Evolutionary conservation across 306 rosid genomes (phyloP), one percentile per base, ranked within the genome.

Genomic region (Lathyrus tuberosus): DNA sequence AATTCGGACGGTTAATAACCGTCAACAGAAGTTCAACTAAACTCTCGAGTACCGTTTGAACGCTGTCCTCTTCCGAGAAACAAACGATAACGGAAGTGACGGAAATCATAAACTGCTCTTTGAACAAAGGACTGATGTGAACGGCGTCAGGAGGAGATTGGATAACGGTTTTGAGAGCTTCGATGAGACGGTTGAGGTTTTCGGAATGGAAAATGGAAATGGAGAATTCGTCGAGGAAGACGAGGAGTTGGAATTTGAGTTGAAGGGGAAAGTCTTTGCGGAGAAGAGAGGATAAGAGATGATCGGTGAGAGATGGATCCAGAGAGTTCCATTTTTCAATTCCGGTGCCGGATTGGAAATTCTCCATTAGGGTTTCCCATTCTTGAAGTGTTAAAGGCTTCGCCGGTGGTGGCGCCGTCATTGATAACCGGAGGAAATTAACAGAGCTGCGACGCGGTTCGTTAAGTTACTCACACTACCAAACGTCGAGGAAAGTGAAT

Each of bases 201-300:
- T 22, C 42, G 59, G 60, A 53, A 5, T 66, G 14, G 77, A 85
- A 84, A 20, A 83, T 72, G 2, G 84, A 71, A 40, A 67, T 76
- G 51, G 90, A 81, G 71, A 88, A 94, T 56, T 94, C 96, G 8
- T 94, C 97, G 70, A 94, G 84, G 86, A 94, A 94, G 47, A 86
- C 53, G 44, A 94, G 77, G 75, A 90, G 85, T 4, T 84, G 86
- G 76, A 85, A 78, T 81, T 81, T 87, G 70, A 81, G 78, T 38
- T 86, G 76, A 43, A 74, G 84, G 65, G 96, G 81, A 76, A 85
- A 81, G 51, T 94, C 98, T 44, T 89, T 89, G 67, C 78, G 82
- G 86, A 79, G 85, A 69, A 94, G 65, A 24, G 89, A 74, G 5
- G 89, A 70, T 75, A 88, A 86, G 40, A 88, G 82, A 47, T 81